Base-by-base conservation (phyloP, 257 asterid species). In the Datura wrightii region DNA sequence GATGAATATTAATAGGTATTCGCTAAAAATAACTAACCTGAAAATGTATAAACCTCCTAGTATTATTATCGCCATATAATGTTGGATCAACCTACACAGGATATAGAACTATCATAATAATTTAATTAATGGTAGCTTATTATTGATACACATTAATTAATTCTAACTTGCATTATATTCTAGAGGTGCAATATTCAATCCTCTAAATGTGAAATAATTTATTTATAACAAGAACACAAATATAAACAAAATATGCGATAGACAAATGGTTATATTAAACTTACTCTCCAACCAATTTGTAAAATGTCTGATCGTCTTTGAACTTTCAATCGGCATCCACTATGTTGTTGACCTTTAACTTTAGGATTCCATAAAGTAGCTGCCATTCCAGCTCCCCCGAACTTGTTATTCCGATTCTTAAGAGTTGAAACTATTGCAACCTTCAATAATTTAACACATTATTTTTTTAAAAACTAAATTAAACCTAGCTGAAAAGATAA, bases 201-300 rank as follows among this genome's bases (percentile, higher is more conserved):
- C 53, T 69, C 34, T 34, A 66, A 66, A 36, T 5, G 13, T 11
- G 5, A 6, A 39, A 37, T 66, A 66, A 36, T 5, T 36, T 34
- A 5, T 11, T 14, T 7, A 24, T 24, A 24, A 34, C 3, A 34
- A 19, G 62, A 55, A 55, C 15, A 15, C 9, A 1, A 56, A 6
- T 56, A 55, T 15, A 24, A 16, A 63, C 42, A 5, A 11, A 31
- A 34, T 65, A 13, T 14, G 19, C 0, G 0, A 66, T 66, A 13
- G 74, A 36, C 0, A 66, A 3, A 66, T 4, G 14, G 6, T 24
- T 24, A 24, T 24, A 24, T 62, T 24, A 9, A 10, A 2, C 39
- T 44, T 72, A 72, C 58, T 44, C 58, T 72, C 37, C 80, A 72
- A 72, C 41, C 80, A 19, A 72, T 3, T 72, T 72, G 80, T 46